Percentiles rank a stretch among this genome's conserved stretches.
These are phyloP conservation scores for Phytophthora vignae DNA, from an alignment of 352 stramenopile genomes.

Conservation along the genomic window DNA sequence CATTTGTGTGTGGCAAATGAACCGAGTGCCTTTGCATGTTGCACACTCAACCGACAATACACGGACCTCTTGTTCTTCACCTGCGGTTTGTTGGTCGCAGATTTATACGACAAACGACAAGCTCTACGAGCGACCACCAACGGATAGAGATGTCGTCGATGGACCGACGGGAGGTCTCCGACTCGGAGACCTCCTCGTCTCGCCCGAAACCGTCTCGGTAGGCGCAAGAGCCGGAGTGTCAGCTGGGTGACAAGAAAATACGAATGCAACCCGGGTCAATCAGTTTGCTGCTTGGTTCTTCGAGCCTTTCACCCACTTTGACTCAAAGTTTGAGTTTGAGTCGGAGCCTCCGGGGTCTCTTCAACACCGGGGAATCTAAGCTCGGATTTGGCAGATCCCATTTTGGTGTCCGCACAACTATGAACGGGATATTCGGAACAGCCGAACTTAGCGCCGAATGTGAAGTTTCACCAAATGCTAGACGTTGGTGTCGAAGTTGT, in stretches of 20 bases:
- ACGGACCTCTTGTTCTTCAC: too few relatives aligned
- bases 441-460: conserved; percentile 29
- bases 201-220: conserved; percentile 4
- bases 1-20: too few relatives aligned
- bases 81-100: not conserved
- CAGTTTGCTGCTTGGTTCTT: conserved; percentile 3
- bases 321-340: not conserved
- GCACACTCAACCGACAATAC: not conserved
- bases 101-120: not conserved
- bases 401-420: conserved; percentile 27
- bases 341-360: conserved; percentile 1
- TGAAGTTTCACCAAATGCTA: conserved; percentile 1
- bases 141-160: not conserved
- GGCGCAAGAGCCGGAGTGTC: conserved; percentile 17
- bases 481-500: not conserved
- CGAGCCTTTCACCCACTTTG: conserved; percentile 9
- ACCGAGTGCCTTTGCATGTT: too few relatives aligned
- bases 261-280: conserved; percentile 1
- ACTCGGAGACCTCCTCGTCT: not conserved
- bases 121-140: not conserved
- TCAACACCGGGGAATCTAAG: conserved; percentile 25
- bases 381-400: conserved; percentile 38
- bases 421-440: conserved; percentile 30
- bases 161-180: not conserved
- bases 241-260: conserved; percentile 18